These are phyloP conservation scores for Sonneratia alba DNA, from an alignment of 345 rosid species.

Conservation along the genomic window DNA sequence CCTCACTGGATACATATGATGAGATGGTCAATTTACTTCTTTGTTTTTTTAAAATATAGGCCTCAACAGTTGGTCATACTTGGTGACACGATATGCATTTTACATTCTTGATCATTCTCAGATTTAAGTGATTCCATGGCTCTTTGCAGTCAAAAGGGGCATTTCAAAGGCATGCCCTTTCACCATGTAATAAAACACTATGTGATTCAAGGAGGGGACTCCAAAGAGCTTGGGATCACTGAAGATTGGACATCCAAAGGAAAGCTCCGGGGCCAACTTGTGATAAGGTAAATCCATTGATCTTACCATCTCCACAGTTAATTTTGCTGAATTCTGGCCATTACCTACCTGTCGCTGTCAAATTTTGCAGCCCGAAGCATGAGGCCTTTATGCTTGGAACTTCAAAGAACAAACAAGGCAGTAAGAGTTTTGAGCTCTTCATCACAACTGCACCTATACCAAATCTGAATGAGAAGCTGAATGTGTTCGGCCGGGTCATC, in stretches of 20 bases:
- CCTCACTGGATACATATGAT: background rate
- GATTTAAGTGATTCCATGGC: background rate
- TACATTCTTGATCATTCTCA: slow-evolving; percentile 1
- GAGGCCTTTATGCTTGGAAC: slow-evolving; percentile 87
- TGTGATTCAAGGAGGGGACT: slow-evolving; percentile 78
- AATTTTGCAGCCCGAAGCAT: slow-evolving; percentile 49
- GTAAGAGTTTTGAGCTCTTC: slow-evolving; percentile 50
- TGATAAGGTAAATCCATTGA: slow-evolving; percentile 36
- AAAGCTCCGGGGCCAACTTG: slow-evolving; percentile 57
- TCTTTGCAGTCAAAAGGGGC: slow-evolving; percentile 63
- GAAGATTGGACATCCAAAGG: slow-evolving; percentile 81
- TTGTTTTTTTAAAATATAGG: background rate
- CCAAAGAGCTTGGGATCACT: slow-evolving; percentile 37
- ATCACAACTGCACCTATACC: slow-evolving; percentile 90
- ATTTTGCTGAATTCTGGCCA: background rate
- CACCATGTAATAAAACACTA: slow-evolving; percentile 76
- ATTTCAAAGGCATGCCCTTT: slow-evolving; percentile 77
- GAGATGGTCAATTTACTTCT: background rate
- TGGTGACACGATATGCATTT: background rate
- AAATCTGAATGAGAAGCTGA: slow-evolving; percentile 55
- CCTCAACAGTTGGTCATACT: background rate
- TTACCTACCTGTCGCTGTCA: background rate
- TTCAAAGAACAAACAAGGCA: slow-evolving; percentile 40
- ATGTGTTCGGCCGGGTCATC: slow-evolving; percentile 71
- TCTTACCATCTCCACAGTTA: background rate